Conservation (phyloP, 352 stramenopile genomes). For the Phytophthora pini region DNA sequence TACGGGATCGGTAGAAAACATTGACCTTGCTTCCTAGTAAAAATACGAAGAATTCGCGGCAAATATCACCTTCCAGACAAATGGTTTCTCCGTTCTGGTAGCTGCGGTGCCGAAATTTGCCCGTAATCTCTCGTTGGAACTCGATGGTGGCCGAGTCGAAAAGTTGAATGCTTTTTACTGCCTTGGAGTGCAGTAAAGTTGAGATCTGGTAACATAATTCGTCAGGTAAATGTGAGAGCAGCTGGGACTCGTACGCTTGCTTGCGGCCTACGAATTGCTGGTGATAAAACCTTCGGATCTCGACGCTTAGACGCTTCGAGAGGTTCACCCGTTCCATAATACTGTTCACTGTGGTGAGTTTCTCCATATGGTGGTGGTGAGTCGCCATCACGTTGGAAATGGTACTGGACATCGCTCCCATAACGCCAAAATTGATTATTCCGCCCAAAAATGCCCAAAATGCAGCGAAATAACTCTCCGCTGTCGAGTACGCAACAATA, state of each 20-base stretch:
- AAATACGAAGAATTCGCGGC: constrained; percentile 74
- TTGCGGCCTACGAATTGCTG: constrained; percentile 73
- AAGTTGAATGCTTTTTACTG: constrained; percentile 55
- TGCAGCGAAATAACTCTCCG: constrained; percentile 66
- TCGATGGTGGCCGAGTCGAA: constrained; percentile 61
- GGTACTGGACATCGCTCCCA: constrained; percentile 76
- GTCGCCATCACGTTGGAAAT: constrained; percentile 65
- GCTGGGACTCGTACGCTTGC: constrained; percentile 59
- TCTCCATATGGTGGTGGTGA: constrained; percentile 65
- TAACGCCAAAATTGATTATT: constrained; percentile 81
- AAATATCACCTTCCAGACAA: constrained; percentile 63
- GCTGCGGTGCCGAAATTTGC: constrained; percentile 60
- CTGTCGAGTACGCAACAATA: constrained; percentile 46
- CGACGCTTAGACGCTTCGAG: constrained; percentile 38
- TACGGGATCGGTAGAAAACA: constrained; percentile 48
- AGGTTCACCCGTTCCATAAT: constrained; percentile 61
- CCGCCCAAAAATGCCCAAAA: constrained; percentile 69
- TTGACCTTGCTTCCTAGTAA: constrained; percentile 55
- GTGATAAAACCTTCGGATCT: constrained; percentile 66
- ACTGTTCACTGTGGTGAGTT: constrained; percentile 63
- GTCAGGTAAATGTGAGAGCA: constrained; percentile 61
- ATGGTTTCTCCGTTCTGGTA: constrained; percentile 73
- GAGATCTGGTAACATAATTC: constrained; percentile 76
- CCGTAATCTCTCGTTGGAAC: constrained; percentile 66
- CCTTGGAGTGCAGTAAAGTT: constrained; percentile 63